A percentile compares a stretch with the other conserved stretches of the same genome.
phyloP scores from a whole-genome alignment of 305 asterid species.

The Solanum hybrid region DNA sequence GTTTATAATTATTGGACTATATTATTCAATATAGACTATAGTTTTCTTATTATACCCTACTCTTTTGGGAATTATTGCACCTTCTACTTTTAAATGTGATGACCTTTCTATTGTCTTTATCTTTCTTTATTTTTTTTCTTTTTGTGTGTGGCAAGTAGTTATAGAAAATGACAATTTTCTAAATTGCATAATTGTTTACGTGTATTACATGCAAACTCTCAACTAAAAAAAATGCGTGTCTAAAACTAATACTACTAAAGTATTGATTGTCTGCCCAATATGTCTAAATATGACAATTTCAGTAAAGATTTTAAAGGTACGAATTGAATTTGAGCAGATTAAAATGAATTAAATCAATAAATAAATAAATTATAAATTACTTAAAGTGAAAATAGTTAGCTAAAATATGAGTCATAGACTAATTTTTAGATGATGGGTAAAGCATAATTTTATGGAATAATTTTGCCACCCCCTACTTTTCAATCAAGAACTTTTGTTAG shows the following conservation, averaged over 20 bases:
- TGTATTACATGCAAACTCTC: neutral
- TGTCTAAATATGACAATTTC: neutral
- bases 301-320: neutral
- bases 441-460: neutral
- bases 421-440: neutral
- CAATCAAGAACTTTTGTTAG: neutral
- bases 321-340: neutral
- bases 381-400: neutral
- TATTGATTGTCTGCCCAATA: neutral
- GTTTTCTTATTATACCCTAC: neutral
- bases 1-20: neutral
- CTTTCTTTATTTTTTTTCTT: neutral
- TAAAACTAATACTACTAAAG: neutral
- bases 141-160: neutral
- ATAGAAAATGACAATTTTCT: neutral
- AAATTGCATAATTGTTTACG: neutral
- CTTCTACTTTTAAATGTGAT: neutral
- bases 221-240: neutral
- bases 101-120: neutral
- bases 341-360: neutral
- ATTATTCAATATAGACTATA: neutral
- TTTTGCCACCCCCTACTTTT: neutral
- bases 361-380: neutral
- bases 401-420: neutral
- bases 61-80: neutral